Evolutionary conservation across 2,329 filamentous ascomycete genomes (phyloP).

Genomic region (Trichoderma breve): DNA sequence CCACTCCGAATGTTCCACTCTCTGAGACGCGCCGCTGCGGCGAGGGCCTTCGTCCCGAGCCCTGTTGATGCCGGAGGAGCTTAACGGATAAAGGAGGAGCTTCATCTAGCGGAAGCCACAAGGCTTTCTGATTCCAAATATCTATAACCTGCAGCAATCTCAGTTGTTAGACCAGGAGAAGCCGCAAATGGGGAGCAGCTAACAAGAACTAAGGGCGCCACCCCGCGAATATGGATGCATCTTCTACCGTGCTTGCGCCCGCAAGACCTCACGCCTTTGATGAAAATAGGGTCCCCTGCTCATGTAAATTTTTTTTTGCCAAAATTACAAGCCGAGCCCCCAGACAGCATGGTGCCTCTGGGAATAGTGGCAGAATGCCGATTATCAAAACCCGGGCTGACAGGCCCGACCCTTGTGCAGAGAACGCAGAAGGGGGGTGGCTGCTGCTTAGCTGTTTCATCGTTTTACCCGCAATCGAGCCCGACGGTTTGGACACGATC

Average conservation of each 20-base stretch:
- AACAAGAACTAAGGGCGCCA: background rate
- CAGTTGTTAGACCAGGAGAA: background rate
- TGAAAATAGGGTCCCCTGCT: background rate
- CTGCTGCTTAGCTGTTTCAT: background rate
- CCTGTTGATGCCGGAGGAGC: background rate
- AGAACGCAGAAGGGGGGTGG: background rate
- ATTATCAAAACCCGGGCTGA: background rate
- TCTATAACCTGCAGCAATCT: background rate
- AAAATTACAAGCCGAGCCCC: background rate
- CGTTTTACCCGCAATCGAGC: background rate
- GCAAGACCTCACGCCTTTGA: background rate
- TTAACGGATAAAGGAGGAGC: constrained; percentile 14
- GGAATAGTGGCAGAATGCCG: background rate
- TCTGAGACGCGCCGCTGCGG: background rate
- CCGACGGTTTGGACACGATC: background rate
- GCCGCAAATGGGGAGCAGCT: background rate
- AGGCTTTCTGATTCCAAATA: background rate
- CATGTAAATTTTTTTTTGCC: background rate
- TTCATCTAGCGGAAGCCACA: background rate
- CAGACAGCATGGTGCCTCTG: background rate
- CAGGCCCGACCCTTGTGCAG: background rate
- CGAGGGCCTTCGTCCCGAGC: constrained; percentile 9
- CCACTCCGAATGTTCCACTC: background rate
- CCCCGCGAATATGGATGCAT: background rate
- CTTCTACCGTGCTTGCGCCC: background rate